Percentiles rank a stretch among this genome's conserved stretches.
phyloP scores from a whole-genome alignment of 441 rosid genomes.

The Croton laevigatus region DNA sequence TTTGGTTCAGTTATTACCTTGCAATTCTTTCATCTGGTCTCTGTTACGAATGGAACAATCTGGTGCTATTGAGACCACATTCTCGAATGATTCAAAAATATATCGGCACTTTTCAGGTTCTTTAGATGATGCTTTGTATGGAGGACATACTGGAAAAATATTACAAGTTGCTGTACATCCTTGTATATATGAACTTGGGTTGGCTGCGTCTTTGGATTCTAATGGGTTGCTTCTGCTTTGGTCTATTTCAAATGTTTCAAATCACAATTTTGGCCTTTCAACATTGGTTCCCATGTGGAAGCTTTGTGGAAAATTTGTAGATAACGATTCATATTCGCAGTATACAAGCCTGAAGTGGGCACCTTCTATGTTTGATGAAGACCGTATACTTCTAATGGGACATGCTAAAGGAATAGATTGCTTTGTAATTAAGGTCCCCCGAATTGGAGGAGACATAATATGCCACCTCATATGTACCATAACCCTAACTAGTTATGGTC shows the following conservation, averaged over 20 bases:
- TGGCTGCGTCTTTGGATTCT: constrained; percentile 79
- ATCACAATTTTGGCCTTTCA: constrained; percentile 43
- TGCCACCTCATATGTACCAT: constrained; percentile 69
- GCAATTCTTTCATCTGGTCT: constrained; percentile 58
- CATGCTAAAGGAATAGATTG: constrained; percentile 81
- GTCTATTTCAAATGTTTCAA: constrained; percentile 47
- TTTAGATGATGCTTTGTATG: constrained; percentile 37
- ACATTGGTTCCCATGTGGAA: constrained; percentile 59
- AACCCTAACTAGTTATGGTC: constrained; percentile 46
- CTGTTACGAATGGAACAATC: constrained; percentile 39
- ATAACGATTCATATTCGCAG: constrained; percentile 35
- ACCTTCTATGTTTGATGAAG: constrained; percentile 56
- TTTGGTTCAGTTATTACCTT: constrained; percentile 51
- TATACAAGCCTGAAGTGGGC: constrained; percentile 89
- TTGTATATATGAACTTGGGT: constrained; percentile 43
- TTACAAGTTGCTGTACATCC: constrained; percentile 71
- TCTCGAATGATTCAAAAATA: constrained; percentile 30
- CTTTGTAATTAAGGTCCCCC: constrained; percentile 56
- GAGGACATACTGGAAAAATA: constrained; percentile 69
- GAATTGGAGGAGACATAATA: constrained; percentile 32
- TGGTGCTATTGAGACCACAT: constrained; percentile 34
- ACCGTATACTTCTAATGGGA: constrained; percentile 66
- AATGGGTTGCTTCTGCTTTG: constrained; percentile 77
- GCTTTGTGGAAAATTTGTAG: constrained; percentile 55
- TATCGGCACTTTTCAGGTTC: constrained; percentile 36